Conservation (phyloP, 495 filamentous ascomycete genomes). For the Penicillium dipodomyicola region DNA sequence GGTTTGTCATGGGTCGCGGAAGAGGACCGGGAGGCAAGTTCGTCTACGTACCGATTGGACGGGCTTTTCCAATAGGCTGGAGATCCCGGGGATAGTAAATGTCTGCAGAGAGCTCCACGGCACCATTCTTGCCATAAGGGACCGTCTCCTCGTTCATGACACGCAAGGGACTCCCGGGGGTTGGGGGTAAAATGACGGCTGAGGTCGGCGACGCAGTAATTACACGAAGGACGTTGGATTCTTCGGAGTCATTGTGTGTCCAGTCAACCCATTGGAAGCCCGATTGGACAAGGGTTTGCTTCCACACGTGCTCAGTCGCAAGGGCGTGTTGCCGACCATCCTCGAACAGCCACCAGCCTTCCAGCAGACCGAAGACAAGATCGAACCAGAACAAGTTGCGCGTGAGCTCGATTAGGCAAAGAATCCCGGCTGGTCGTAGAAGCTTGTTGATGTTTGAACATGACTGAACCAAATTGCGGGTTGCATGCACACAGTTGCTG, state of each 20-base stretch:
- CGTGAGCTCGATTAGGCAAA: slow-evolving; percentile 43
- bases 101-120: not conserved
- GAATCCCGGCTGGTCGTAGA: slow-evolving; percentile 36
- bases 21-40: not conserved
- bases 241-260: not conserved
- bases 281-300: not conserved
- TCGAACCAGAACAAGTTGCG: slow-evolving; percentile 35
- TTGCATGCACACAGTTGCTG: slow-evolving; percentile 48
- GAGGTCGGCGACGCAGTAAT: slow-evolving; percentile 1
- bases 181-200: not conserved
- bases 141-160: not conserved
- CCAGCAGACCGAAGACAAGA: slow-evolving; percentile 33
- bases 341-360: slow-evolving; percentile 39
- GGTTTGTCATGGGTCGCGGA: not conserved
- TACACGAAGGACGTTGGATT: not conserved
- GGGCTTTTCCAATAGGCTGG: not conserved
- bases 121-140: not conserved
- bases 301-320: not conserved
- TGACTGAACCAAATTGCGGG: slow-evolving; percentile 29
- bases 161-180: not conserved
- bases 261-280: slow-evolving; percentile 2
- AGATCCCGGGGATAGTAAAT: not conserved
- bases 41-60: slow-evolving; percentile 6
- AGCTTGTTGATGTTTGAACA: slow-evolving; percentile 29
- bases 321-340: slow-evolving; percentile 30